Conservation (phyloP, 2,329 filamentous ascomycete species). For the Graphiopsis chlorocephala region DNA sequence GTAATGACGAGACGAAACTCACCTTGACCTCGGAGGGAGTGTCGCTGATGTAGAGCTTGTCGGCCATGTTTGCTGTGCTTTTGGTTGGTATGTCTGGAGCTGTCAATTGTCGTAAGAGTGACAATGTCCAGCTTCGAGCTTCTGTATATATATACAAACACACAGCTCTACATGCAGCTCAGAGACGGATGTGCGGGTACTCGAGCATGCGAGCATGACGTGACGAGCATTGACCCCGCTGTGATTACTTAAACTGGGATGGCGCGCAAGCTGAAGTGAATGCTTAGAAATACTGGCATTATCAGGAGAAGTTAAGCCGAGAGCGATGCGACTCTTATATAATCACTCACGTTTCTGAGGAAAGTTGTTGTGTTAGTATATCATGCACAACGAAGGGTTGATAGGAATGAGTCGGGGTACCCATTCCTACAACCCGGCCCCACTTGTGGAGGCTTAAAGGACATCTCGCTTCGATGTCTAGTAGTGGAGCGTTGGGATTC, state of each 20-base stretch:
- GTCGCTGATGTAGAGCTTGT: slow-evolving; percentile 13
- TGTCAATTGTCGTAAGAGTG: background rate
- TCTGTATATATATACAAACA: background rate
- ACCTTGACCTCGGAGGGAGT: slow-evolving; percentile 37
- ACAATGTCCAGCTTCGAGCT: background rate
- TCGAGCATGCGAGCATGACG: slow-evolving; percentile 8
- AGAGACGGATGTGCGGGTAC: background rate
- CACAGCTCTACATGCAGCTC: background rate
- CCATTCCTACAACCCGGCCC: background rate
- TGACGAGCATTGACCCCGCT: slow-evolving; percentile 9
- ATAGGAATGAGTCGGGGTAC: background rate
- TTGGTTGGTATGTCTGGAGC: background rate
- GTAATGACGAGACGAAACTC: background rate
- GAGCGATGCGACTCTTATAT: background rate
- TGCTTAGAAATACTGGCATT: slow-evolving; percentile 1
- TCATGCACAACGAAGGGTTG: background rate
- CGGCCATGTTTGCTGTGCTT: slow-evolving; percentile 6
- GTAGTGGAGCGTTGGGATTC: background rate
- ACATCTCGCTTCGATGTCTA: background rate
- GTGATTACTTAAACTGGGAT: slow-evolving; percentile 5
- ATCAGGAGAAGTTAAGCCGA: background rate
- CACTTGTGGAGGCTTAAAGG: background rate
- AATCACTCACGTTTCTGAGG: background rate
- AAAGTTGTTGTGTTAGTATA: background rate
- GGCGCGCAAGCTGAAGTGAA: slow-evolving; percentile 4